Conservation (phyloP, 345 rosid genomes). For the Acer campestre region DNA sequence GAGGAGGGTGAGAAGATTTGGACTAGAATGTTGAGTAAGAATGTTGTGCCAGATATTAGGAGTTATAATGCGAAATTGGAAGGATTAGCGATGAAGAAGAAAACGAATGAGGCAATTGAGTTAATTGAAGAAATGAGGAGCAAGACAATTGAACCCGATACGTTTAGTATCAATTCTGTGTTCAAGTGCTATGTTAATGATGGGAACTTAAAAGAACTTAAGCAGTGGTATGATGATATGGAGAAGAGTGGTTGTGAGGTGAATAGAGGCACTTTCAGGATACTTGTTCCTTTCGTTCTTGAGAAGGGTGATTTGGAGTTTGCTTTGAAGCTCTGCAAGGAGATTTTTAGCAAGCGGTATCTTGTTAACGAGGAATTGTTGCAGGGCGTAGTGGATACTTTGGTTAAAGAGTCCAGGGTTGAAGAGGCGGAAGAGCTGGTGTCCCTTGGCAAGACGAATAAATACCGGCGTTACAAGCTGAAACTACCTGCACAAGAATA, state of each 20-base stretch:
- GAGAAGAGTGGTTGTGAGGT: constrained; percentile 33
- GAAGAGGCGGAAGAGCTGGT: constrained; percentile 64
- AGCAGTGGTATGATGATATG: constrained; percentile 53
- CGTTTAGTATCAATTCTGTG: constrained; percentile 57
- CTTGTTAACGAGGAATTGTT: constrained; percentile 37
- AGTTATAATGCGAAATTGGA: constrained; percentile 60
- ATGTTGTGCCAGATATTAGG: constrained; percentile 44
- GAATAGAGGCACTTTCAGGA: constrained; percentile 39
- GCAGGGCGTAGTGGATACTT: constrained; percentile 55
- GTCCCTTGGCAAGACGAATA: constrained; percentile 46
- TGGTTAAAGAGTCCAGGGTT: constrained; percentile 48
- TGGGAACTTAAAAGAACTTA: constrained; percentile 48
- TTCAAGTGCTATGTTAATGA: constrained; percentile 49
- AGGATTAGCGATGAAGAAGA: constrained; percentile 49
- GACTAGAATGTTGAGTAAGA: constrained; percentile 50
- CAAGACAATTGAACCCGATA: constrained; percentile 47
- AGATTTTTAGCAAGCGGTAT: constrained; percentile 30
- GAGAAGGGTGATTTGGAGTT: constrained; percentile 55
- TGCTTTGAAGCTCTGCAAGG: constrained; percentile 53
- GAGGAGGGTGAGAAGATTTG: constrained; percentile 63
- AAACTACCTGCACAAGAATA: constrained; percentile 36
- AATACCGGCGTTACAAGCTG: constrained; percentile 38
- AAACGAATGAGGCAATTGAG: constrained; percentile 46
- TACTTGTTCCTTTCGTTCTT: constrained; percentile 47
- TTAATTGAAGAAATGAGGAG: constrained; percentile 47